Evolutionary conservation across 2,329 filamentous ascomycete genomes (phyloP), one percentile per base, ranked within the genome.

Genomic region (Epichloe sylvatica): DNA sequence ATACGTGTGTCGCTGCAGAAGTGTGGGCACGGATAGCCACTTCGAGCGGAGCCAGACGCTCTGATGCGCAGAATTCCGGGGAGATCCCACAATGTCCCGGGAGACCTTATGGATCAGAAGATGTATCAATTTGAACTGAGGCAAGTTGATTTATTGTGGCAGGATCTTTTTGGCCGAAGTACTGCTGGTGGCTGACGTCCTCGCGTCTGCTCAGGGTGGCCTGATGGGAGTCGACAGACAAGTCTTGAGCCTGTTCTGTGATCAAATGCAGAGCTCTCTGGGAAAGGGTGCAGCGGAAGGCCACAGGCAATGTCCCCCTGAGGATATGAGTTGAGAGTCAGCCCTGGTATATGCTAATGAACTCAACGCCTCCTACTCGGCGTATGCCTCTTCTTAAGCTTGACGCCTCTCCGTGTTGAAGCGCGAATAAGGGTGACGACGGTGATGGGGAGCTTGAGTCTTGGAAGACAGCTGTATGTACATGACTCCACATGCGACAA

Each of bases 21-120:
- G 47, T 50, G 47, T 50, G 44, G 45, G 36, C 48, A 45, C 45
- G 46, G 47, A 50, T 45, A 30, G 51, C 45, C 48, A 50, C 40
- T 19, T 34, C 21, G 30, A 42, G 46, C 51, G 48, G 48, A 50
- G 51, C 48, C 39, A 43, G 43, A 45, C 35, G 40, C 36, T 42
- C 44, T 47, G 39, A 35, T 40, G 48, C 36, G 25, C 39, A 46
- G 38, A 50, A 45, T 52, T 49, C 49, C 49, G 33, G 51, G 48
- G 51, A 47, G 45, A 50, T 52, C 3, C 41, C 41, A 52, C 41
- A 33, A 36, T 46, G 45, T 52, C 38, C 48, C 45, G 43, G 47
- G 36, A 45, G 42, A 38, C 6, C 23, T 41, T 34, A 44, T 46
- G 38, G 37, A 43, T 43, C 42, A 30, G 33, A 41, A 8, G 33